Percentiles rank a stretch among this genome's conserved stretches.
Evolutionary conservation across 331 rosid genomes (phyloP).

Genomic region (Erythrophleum ivorense): DNA sequence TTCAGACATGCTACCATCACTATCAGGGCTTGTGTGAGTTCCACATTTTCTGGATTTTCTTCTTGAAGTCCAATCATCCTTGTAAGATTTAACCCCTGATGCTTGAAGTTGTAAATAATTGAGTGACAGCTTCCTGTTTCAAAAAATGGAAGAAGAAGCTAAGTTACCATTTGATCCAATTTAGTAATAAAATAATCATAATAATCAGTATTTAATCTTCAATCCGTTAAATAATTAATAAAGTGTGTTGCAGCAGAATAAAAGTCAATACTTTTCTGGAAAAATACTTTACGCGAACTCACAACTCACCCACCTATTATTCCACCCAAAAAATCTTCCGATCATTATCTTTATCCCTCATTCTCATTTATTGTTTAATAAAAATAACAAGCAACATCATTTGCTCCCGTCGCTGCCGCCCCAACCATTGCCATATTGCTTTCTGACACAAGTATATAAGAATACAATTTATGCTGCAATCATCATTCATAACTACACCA

Average conservation of each 20-base stretch:
- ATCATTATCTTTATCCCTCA: constrained; percentile 6
- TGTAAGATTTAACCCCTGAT: constrained; percentile 62
- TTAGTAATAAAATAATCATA: constrained; percentile 31
- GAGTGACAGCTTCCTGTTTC: constrained; percentile 88
- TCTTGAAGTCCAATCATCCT: constrained; percentile 76
- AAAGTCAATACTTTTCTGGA: constrained; percentile 2
- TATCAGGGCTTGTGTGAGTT: constrained; percentile 58
- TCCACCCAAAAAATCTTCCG: constrained; percentile 23
- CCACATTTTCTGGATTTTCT: constrained; percentile 65
- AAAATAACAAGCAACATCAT: constrained; percentile 17
- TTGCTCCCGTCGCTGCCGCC: neutral
- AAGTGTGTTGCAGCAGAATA: neutral
- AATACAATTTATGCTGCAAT: constrained; percentile 20
- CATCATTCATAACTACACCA: neutral
- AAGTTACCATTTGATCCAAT: constrained; percentile 32
- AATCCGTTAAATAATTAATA: neutral
- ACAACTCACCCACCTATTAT: neutral
- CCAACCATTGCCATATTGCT: constrained; percentile 7
- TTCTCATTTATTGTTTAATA: constrained; percentile 20
- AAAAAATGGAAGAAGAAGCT: constrained; percentile 38
- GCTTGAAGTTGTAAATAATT: constrained; percentile 83
- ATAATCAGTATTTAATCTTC: constrained; percentile 5
- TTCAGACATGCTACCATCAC: constrained; percentile 56
- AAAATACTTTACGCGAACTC: constrained; percentile 16
- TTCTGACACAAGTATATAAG: neutral